Base-by-base conservation (phyloP, 2,329 filamentous ascomycete species). In the Fusarium devonianum region DNA sequence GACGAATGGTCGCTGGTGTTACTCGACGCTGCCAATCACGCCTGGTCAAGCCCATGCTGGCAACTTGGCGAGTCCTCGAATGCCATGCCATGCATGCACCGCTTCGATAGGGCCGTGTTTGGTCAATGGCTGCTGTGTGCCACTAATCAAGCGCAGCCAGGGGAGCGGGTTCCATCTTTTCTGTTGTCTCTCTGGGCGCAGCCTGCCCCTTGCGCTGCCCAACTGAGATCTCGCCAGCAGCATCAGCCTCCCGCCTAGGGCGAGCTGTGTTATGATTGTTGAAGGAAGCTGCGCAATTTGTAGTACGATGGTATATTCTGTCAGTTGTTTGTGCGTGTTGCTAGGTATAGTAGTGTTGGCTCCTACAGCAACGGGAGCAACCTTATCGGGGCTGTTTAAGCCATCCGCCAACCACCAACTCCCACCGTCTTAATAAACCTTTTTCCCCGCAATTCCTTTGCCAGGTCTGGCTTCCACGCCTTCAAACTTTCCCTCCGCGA, bases 191-290 rank as follows among this genome's bases (percentile, higher is more conserved):
- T 30, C 43, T 43, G 42, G 41, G 55, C 56, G 56, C 51, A 51
- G 44, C 35, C 38, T 58, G 40, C 37, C 48, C 51, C 59, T 59
- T 57, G 49, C 41, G 52, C 47, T 62, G 46, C 60, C 53, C 50
- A 53, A 63, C 64, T 60, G 51, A 55, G 62, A 65, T 65, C 60
- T 64, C 58, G 53, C 58, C 60, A 58, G 41, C 35, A 42, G 53
- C 52, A 56, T 53, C 46, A 35, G 36, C 22, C 37, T 29, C 38
- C 44, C 18, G 14, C 10, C 9, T 14, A 13, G 18, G 6, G 32
- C 32, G 16, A 12, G 17, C n/a, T 6, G 19, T 25, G 29, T 25
- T 28, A 35, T 34, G 29, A 35, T 18, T 26, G 40, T n/a, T 35
- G 29, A 43, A 42, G 40, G 32, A 33, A 13, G n/a, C n/a, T n/a